These are phyloP conservation scores for Dentipellis fragilis DNA, from an alignment of 768 basidiomycete species.

Conservation along the genomic window DNA sequence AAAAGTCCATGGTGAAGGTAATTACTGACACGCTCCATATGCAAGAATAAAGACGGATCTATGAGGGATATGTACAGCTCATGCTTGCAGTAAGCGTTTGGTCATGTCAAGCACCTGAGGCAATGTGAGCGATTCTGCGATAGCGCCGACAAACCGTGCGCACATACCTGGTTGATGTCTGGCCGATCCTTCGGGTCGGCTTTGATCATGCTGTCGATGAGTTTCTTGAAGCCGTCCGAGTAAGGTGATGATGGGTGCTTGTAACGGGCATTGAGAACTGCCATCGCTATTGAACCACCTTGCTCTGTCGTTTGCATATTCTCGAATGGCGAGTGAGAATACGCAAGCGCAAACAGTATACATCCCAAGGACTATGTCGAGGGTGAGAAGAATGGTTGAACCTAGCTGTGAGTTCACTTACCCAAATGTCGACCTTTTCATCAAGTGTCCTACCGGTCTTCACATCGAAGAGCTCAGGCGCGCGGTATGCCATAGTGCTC, in stretches of 20 bases:
- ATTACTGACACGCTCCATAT: not conserved
- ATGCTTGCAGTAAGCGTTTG: not conserved
- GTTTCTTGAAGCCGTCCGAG: constrained; percentile 68
- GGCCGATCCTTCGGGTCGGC: constrained; percentile 77
- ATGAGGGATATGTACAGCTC: not conserved
- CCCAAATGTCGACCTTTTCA: constrained; percentile 97
- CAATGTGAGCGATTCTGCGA: not conserved
- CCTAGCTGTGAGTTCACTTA: constrained; percentile 26
- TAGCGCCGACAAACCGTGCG: not conserved
- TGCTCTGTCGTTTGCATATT: constrained; percentile 86
- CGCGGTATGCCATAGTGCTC: constrained; percentile 97
- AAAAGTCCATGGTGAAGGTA: too few relatives aligned
- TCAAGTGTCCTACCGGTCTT: constrained; percentile 82
- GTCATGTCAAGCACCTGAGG: not conserved
- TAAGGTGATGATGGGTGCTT: constrained; percentile 83
- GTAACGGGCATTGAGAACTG: constrained; percentile 88
- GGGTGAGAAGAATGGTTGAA: not conserved
- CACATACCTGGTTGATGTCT: constrained; percentile 71
- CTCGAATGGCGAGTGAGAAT: constrained; percentile 95
- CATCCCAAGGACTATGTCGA: constrained; percentile 78
- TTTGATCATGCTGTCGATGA: constrained; percentile 81
- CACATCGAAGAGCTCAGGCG: constrained; percentile 96
- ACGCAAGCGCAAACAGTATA: constrained; percentile 89
- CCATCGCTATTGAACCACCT: constrained; percentile 96
- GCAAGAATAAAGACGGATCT: not conserved